Evolutionary conservation across 2,329 filamentous ascomycete species (phyloP).

Genomic region (Metarhizium robertsii): DNA sequence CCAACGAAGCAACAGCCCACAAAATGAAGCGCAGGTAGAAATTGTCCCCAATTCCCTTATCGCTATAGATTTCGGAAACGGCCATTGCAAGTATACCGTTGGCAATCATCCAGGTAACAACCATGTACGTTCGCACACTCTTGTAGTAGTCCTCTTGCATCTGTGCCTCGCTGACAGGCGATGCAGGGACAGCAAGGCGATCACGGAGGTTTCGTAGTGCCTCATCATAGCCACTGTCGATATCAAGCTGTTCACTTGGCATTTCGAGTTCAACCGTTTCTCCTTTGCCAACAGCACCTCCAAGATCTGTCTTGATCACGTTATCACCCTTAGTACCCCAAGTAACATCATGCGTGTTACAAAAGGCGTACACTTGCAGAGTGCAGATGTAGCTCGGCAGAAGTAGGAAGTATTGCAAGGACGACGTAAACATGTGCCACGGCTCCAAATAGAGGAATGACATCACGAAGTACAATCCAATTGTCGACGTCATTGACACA

Average conservation of each 20-base stretch:
- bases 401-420: slow-evolving; percentile 84
- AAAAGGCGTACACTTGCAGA: slow-evolving; percentile 96
- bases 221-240: slow-evolving; percentile 95
- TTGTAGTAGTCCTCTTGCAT: slow-evolving; percentile 98
- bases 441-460: slow-evolving; percentile 94
- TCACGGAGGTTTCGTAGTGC: slow-evolving; percentile 93
- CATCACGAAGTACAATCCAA: slow-evolving; percentile 94
- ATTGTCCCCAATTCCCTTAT: slow-evolving; percentile 65
- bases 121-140: slow-evolving; percentile 95
- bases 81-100: slow-evolving; percentile 93
- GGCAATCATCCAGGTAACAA: slow-evolving; percentile 84
- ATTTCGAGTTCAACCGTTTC: slow-evolving; percentile 90
- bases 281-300: slow-evolving; percentile 69
- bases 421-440: slow-evolving; percentile 97
- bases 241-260: slow-evolving; percentile 95
- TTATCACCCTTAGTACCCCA: slow-evolving; percentile 99
- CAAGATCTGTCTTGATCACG: slow-evolving; percentile 83
- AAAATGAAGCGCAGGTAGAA: slow-evolving; percentile 88
- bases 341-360: slow-evolving; percentile 97
- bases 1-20: slow-evolving; percentile 80
- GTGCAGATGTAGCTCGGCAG: slow-evolving; percentile 94
- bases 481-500: slow-evolving; percentile 76
- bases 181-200: slow-evolving; percentile 67
- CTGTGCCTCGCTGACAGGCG: slow-evolving; percentile 61
- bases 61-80: slow-evolving; percentile 75